A percentile compares a stretch with the other conserved stretches of the same genome.
These are phyloP conservation scores for Passiflora organensis DNA, from an alignment of 345 rosid genomes.

Conservation along the genomic window DNA sequence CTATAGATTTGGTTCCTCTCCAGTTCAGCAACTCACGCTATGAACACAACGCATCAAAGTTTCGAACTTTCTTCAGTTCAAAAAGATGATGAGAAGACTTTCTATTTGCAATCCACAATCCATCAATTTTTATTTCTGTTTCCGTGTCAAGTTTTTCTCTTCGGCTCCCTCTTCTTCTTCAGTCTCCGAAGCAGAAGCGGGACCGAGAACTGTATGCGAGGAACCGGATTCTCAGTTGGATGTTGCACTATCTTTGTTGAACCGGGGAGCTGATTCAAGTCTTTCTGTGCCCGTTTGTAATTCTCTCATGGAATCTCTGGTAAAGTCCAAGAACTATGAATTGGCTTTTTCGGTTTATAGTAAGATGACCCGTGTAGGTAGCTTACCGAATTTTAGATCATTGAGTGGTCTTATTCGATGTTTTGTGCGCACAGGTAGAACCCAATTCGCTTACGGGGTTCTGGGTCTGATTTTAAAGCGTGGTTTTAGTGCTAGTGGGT, in stretches of 20 bases:
- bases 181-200: constrained; percentile 27
- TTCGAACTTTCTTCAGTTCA: not conserved
- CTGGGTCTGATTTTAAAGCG: constrained; percentile 50
- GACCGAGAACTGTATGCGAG: constrained; percentile 31
- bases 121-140: not conserved
- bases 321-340: constrained; percentile 45
- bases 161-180: constrained; percentile 26
- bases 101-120: not conserved
- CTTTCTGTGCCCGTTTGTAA: constrained; percentile 35
- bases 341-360: constrained; percentile 42
- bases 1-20: too few species aligned
- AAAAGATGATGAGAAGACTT: not conserved
- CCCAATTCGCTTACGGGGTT: constrained; percentile 40
- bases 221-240: constrained; percentile 29
- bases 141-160: constrained; percentile 23
- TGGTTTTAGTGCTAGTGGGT: constrained; percentile 41
- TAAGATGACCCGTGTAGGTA: constrained; percentile 31
- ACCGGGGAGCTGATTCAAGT: constrained; percentile 34
- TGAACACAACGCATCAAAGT: too few species aligned
- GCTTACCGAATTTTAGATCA: constrained; percentile 37
- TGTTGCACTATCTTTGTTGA: constrained; percentile 40
- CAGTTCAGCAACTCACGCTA: too few species aligned
- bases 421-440: constrained; percentile 33
- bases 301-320: constrained; percentile 41
- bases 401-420: constrained; percentile 52